These are phyloP conservation scores for Stygiomarasmius scandens DNA, from an alignment of 1,284 basidiomycete genomes.

Conservation along the genomic window DNA sequence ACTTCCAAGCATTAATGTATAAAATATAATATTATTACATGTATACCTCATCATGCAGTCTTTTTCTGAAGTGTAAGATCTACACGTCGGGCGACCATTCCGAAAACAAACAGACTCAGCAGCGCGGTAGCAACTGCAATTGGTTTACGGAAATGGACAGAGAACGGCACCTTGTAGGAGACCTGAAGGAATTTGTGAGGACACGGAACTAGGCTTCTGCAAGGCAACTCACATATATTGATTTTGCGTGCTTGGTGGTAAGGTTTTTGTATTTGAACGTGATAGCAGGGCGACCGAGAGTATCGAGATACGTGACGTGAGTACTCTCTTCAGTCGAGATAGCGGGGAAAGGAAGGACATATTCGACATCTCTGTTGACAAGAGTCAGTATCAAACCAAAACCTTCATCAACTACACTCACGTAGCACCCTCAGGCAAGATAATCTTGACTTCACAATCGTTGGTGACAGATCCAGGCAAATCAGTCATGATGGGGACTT, in stretches of 20 bases:
- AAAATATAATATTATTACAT: conserved; percentile 1
- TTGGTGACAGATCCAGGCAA: conserved; percentile 83
- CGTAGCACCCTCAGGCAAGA: conserved; percentile 94
- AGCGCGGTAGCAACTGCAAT: conserved; percentile 72
- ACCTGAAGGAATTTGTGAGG: conserved; percentile 67
- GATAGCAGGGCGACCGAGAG: conserved; percentile 84
- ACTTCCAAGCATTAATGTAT: neutral
- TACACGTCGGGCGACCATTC: conserved; percentile 62
- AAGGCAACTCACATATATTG: conserved; percentile 65
- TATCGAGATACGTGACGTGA: conserved; percentile 91
- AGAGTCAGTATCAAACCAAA: neutral
- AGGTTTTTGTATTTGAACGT: conserved; percentile 74
- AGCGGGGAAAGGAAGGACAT: conserved; percentile 79
- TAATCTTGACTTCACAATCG: conserved; percentile 77
- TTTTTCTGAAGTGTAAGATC: conserved; percentile 66
- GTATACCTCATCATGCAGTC: conserved; percentile 32
- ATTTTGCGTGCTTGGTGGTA: conserved; percentile 78
- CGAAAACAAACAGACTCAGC: conserved; percentile 65
- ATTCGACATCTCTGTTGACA: conserved; percentile 69
- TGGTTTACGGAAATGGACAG: conserved; percentile 84
- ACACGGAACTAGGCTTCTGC: conserved; percentile 20
- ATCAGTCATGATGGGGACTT: conserved; percentile 86
- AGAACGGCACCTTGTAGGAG: conserved; percentile 78
- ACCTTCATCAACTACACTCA: conserved; percentile 44
- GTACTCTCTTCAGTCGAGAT: conserved; percentile 60